Conservation (phyloP, 2,329 filamentous ascomycete genomes). For the Torrubiellomyces zombiae region DNA sequence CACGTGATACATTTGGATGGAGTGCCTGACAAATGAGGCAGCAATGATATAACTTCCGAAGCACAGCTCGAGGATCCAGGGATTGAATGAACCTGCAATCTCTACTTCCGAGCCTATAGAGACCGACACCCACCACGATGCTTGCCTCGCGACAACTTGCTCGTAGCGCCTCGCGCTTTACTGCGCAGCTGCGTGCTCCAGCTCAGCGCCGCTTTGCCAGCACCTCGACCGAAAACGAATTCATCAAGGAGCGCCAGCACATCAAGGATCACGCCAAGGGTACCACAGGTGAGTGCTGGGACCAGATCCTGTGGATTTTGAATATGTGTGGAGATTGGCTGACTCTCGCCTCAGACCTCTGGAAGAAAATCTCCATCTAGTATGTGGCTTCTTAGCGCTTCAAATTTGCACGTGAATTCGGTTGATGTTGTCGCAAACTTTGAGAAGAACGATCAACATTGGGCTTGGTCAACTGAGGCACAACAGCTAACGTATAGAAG, state of each 20-base stretch:
- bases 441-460: constrained; percentile 3
- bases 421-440: neutral
- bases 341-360: constrained; percentile 47
- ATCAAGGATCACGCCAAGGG: constrained; percentile 79
- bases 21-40: constrained; percentile 17
- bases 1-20: constrained; percentile 11
- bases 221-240: constrained; percentile 69
- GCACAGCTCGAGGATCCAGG: constrained; percentile 15
- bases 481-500: constrained; percentile 26
- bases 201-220: constrained; percentile 58
- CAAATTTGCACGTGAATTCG: no score
- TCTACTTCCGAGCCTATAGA: constrained; percentile 8
- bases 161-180: constrained; percentile 46
- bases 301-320: constrained; percentile 8
- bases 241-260: constrained; percentile 79
- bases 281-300: constrained; percentile 61
- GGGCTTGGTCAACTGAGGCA: constrained; percentile 1
- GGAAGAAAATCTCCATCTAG: constrained; percentile 94
- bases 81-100: constrained; percentile 18
- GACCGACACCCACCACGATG: constrained; percentile 31
- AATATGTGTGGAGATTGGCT: neutral
- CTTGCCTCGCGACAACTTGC: constrained; percentile 44
- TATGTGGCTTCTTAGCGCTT: constrained; percentile 42
- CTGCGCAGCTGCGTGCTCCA: constrained; percentile 39
- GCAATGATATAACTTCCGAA: constrained; percentile 12